Conservation (phyloP, 176 grass and related monocot genomes). For the Oryza meyeriana region DNA sequence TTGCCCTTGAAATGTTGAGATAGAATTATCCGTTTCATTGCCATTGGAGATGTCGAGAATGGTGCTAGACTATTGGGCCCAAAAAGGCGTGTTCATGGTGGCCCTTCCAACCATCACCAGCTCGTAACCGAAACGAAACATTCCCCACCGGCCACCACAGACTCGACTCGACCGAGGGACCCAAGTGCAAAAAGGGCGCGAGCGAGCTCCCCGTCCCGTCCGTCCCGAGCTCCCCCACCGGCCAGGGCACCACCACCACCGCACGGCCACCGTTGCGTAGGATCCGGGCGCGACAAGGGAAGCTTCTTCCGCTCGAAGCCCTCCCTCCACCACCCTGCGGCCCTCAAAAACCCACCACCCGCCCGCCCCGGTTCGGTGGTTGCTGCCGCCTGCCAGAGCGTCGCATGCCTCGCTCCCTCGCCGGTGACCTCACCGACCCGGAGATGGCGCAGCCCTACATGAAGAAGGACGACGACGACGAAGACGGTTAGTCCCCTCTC, state of each 20-base stretch:
- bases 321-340: neutral
- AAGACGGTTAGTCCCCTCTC: constrained; percentile 41
- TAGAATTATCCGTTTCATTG: too few relatives aligned
- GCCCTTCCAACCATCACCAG: too few relatives aligned
- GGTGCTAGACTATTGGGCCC: too few relatives aligned
- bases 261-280: neutral
- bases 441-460: constrained; percentile 71
- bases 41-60: too few relatives aligned
- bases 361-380: neutral
- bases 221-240: neutral
- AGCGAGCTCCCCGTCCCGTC: neutral
- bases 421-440: constrained; percentile 47
- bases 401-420: constrained; percentile 47
- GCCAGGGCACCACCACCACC: constrained; percentile 3
- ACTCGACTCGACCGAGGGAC: neutral
- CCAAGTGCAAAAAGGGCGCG: constrained; percentile 24
- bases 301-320: neutral
- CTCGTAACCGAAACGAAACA: neutral
- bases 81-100: too few relatives aligned
- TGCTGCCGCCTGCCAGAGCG: neutral
- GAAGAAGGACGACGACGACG: constrained; percentile 84
- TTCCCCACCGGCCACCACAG: neutral
- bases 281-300: constrained; percentile 3
- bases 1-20: too few relatives aligned
- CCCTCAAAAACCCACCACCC: constrained; percentile 14